Conservation (phyloP, 2,329 filamentous ascomycete species). For the Parafenestella ontariensis region DNA sequence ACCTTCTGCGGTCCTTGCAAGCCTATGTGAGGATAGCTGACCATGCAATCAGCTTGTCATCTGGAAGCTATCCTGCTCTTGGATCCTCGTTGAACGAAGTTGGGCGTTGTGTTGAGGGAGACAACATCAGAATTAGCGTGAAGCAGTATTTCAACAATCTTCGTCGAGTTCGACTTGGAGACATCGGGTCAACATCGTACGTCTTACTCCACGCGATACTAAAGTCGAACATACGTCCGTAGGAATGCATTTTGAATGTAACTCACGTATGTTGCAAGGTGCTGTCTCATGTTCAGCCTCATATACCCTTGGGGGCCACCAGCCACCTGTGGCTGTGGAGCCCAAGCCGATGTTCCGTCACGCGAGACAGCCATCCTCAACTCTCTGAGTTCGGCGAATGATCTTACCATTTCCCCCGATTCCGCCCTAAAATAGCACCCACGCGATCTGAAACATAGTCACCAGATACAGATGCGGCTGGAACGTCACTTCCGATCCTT, state of each 20-base stretch:
- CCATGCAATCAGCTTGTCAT: not conserved
- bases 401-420: not conserved
- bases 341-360: not conserved
- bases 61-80: not conserved
- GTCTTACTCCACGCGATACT: not conserved
- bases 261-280: not conserved
- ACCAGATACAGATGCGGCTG: not conserved
- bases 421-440: not conserved
- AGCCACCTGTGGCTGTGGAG: not conserved
- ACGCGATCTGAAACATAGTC: not conserved
- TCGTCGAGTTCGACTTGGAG: not conserved
- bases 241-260: not conserved
- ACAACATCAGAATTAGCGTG: not conserved
- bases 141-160: not conserved
- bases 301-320: not conserved
- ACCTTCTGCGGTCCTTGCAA: not conserved
- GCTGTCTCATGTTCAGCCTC: not conserved
- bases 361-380: not conserved
- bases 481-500: not conserved
- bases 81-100: not conserved
- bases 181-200: not conserved
- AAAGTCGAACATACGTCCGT: not conserved
- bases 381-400: not conserved
- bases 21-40: not conserved
- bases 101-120: not conserved